These are phyloP conservation scores for Saccharum officinarum DNA, from an alignment of 176 grass and related monocot species.

Conservation along the genomic window DNA sequence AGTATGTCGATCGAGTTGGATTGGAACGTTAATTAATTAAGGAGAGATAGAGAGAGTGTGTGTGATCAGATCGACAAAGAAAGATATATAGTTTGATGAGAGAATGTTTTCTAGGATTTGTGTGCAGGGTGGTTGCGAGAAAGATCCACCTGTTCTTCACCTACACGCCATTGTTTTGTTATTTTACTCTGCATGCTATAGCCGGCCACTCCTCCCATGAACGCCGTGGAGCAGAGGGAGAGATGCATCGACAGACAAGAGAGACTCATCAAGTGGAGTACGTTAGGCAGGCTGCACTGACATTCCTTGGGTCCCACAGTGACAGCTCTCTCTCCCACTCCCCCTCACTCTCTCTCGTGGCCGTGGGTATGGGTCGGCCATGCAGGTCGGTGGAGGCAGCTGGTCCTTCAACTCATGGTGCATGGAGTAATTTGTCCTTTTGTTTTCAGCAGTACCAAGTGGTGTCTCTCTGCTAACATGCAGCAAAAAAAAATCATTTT, in stretches of 20 bases:
- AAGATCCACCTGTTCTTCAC: conserved; percentile 43
- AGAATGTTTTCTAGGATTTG: conserved; percentile 45
- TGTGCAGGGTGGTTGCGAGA: conserved; percentile 47
- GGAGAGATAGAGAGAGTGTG: neutral
- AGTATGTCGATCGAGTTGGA: conserved; percentile 4
- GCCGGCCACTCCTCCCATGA: neutral
- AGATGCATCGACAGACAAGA: neutral
- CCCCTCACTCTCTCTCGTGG: neutral
- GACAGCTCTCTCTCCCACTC: neutral
- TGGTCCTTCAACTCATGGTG: neutral
- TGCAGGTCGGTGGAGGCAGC: conserved; percentile 15
- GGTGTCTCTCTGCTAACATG: neutral
- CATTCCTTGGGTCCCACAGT: conserved; percentile 34
- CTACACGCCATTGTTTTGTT: conserved; percentile 12
- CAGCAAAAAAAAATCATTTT: too few species aligned
- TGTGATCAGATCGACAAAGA: neutral
- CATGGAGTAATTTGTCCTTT: neutral
- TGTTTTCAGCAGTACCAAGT: neutral
- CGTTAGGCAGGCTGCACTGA: conserved; percentile 25
- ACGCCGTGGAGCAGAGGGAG: neutral
- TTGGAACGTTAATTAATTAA: conserved; percentile 15
- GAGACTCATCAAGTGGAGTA: neutral
- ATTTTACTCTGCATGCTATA: neutral
- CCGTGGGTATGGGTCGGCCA: too few species aligned
- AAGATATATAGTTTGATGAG: neutral